These are phyloP conservation scores for Rubroboletus satanas DNA, from an alignment of 768 basidiomycete genomes.

Conservation along the genomic window DNA sequence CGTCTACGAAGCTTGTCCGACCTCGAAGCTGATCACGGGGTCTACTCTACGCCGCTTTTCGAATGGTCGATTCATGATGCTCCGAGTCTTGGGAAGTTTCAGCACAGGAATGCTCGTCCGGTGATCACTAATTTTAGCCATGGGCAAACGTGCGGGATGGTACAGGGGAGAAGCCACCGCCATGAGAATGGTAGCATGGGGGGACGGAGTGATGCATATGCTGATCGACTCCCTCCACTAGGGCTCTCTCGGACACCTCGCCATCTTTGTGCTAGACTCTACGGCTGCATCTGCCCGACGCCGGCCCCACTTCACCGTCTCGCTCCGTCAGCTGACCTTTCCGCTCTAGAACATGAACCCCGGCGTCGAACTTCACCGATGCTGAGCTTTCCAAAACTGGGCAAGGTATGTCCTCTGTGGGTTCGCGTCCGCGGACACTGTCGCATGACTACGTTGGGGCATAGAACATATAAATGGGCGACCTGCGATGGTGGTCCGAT, in stretches of 20 bases:
- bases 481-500: background rate
- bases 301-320: background rate
- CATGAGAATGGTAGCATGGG: constrained; percentile 10
- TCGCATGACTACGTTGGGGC: background rate
- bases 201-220: background rate
- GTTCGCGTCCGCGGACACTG: background rate
- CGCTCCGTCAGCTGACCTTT: constrained; percentile 5
- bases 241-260: background rate
- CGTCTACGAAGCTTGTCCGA: background rate
- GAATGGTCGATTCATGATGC: too few species aligned
- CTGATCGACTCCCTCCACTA: background rate
- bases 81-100: background rate
- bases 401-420: too few species aligned
- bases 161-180: background rate
- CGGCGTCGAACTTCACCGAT: background rate
- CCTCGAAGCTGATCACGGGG: background rate
- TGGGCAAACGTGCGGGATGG: background rate
- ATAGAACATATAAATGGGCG: constrained; percentile 15
- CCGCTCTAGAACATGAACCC: background rate
- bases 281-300: constrained; percentile 1
- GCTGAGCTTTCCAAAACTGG: background rate
- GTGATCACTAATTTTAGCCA: background rate
- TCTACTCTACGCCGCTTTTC: too few species aligned
- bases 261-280: background rate
- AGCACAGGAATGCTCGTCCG: background rate